phyloP scores from a whole-genome alignment of 306 rosid genomes.

The Prinsepia uniflora region DNA sequence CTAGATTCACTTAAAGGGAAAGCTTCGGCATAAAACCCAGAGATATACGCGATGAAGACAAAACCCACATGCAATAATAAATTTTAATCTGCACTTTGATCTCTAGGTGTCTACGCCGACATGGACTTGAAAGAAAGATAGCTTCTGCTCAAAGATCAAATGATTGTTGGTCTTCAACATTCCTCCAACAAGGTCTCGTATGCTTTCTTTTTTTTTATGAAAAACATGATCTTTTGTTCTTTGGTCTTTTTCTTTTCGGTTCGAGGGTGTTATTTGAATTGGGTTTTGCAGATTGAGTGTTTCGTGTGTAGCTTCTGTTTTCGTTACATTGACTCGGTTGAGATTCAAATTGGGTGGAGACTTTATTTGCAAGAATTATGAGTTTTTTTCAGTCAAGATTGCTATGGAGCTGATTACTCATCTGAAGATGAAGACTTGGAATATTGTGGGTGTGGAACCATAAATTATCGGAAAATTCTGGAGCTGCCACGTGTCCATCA shows the following conservation, averaged over 20 bases:
- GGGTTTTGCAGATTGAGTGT: slow-evolving; percentile 65
- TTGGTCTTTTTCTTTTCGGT: background rate
- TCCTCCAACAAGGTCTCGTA: slow-evolving; percentile 76
- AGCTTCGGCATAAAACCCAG: too few species aligned
- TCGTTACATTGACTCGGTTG: slow-evolving; percentile 77
- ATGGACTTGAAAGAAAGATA: slow-evolving; percentile 56
- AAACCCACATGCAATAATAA: too few species aligned
- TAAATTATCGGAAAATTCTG: too few species aligned
- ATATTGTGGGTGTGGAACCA: slow-evolving; percentile 35
- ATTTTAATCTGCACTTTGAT: background rate
- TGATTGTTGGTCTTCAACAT: slow-evolving; percentile 75
- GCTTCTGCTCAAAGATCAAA: slow-evolving; percentile 75
- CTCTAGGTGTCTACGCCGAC: slow-evolving; percentile 59
- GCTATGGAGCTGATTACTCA: slow-evolving; percentile 34
- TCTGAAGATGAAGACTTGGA: slow-evolving; percentile 34
- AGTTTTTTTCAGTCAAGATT: slow-evolving; percentile 41
- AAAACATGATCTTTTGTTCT: background rate
- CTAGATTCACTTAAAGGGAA: too few species aligned
- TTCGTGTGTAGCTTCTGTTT: slow-evolving; percentile 88
- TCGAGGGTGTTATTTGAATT: background rate
- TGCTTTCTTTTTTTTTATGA: background rate
- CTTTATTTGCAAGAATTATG: slow-evolving; percentile 65
- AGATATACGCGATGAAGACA: too few species aligned
- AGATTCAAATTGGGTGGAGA: slow-evolving; percentile 86
- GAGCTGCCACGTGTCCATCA: too few species aligned